These are phyloP conservation scores for Pholiota microspora DNA, from an alignment of 768 basidiomycete species.

Conservation along the genomic window DNA sequence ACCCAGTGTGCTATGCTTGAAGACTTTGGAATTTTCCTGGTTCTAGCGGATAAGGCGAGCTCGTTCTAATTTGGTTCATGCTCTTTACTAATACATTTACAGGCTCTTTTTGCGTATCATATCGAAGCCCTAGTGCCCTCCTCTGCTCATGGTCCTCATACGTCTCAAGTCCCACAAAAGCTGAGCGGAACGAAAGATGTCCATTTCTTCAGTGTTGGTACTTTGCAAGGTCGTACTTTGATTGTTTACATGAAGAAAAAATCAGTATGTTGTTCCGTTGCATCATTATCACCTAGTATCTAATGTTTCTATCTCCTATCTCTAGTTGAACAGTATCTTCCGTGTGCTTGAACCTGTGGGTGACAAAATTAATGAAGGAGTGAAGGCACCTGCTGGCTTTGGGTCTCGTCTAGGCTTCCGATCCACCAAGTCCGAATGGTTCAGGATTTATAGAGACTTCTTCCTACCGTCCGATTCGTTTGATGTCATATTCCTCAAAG, in stretches of 20 bases:
- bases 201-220: constrained; percentile 93
- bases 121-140: constrained; percentile 96
- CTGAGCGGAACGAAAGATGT: constrained; percentile 90
- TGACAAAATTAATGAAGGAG: constrained; percentile 80
- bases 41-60: constrained; percentile 84
- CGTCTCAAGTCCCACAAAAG: constrained; percentile 83
- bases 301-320: not conserved
- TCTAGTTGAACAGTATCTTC: constrained; percentile 84
- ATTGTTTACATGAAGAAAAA: constrained; percentile 97
- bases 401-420: constrained; percentile 76
- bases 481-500: constrained; percentile 89
- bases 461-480: constrained; percentile 91
- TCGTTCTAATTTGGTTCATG: not conserved
- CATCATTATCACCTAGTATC: not conserved
- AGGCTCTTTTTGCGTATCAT: constrained; percentile 91
- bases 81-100: constrained; percentile 2
- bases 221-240: constrained; percentile 80
- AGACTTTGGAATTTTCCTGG: constrained; percentile 95
- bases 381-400: constrained; percentile 67
- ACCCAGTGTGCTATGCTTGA: constrained; percentile 96
- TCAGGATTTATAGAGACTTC: constrained; percentile 91
- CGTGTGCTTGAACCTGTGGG: constrained; percentile 96
- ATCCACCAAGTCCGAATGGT: constrained; percentile 88
- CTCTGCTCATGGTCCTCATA: constrained; percentile 62
- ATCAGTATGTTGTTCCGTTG: constrained; percentile 41